These are phyloP conservation scores for Mortierella sp. DNA, from an alignment of 371 early-diverging fungal species.

Conservation along the genomic window DNA sequence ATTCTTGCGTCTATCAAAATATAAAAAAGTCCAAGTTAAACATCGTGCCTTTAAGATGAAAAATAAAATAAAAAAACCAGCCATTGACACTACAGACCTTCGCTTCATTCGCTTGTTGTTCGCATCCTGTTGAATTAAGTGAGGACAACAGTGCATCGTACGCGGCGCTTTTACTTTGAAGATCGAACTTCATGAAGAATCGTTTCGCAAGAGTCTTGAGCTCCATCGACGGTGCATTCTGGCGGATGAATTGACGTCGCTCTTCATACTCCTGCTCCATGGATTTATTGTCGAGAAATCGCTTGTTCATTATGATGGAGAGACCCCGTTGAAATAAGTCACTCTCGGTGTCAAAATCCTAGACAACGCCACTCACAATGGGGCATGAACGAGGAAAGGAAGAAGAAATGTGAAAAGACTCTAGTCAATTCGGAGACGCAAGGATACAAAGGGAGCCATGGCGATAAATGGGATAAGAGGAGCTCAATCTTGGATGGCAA, in stretches of 20 bases:
- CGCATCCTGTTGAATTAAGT: conserved; percentile 12
- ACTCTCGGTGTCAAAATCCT: not conserved
- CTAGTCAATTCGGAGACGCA: not conserved
- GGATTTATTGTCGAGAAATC: not conserved
- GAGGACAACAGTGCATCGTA: conserved; percentile 14
- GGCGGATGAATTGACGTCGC: conserved; percentile 12
- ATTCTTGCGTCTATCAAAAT: conserved; percentile 18
- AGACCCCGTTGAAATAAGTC: not conserved
- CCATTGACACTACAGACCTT: not conserved
- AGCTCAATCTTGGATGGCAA: conserved; percentile 6
- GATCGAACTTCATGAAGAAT: conserved; percentile 16
- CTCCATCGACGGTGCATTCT: conserved; percentile 12
- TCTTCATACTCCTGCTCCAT: conserved; percentile 15
- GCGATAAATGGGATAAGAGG: not conserved
- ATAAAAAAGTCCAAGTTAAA: not conserved
- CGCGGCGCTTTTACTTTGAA: conserved; percentile 11
- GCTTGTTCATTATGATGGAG: conserved; percentile 15
- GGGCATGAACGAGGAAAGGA: conserved; percentile 2
- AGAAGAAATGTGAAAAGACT: conserved; percentile 1
- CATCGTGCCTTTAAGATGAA: not conserved
- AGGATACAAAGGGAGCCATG: conserved; percentile 1
- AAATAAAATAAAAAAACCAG: not conserved
- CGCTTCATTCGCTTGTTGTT: conserved; percentile 13
- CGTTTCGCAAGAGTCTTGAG: conserved; percentile 14
- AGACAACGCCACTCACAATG: conserved; percentile 4